phyloP scores from a whole-genome alignment of 345 rosid genomes.

The Pelargonium nanum region DNA sequence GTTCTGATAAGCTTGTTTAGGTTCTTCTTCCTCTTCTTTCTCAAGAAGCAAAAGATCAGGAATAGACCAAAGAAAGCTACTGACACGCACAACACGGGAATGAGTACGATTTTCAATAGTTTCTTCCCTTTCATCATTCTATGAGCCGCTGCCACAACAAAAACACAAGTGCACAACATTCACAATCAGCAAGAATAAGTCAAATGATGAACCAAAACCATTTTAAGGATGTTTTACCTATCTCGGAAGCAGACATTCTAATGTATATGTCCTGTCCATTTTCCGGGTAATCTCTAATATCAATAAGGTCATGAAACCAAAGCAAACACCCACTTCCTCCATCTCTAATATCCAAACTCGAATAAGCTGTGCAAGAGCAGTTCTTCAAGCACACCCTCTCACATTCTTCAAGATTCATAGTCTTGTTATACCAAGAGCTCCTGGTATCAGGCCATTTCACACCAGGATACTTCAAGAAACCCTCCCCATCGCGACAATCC shows the following conservation, averaged over 20 bases:
- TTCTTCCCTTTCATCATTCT: conserved; percentile 10
- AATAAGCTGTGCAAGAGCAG: conserved; percentile 46
- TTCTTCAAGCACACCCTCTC: conserved; percentile 22
- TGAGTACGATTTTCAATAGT: conserved; percentile 10
- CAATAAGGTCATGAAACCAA: conserved; percentile 37
- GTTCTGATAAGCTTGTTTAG: conserved; percentile 3
- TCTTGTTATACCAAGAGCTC: conserved; percentile 14
- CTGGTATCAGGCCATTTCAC: conserved; percentile 38
- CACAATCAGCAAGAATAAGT: background rate
- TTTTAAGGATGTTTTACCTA: conserved; percentile 9
- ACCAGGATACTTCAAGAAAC: conserved; percentile 20
- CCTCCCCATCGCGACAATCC: conserved; percentile 23
- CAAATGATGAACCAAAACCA: background rate
- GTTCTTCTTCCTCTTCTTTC: conserved; percentile 10
- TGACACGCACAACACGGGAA: conserved; percentile 8
- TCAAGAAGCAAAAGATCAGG: conserved; percentile 6
- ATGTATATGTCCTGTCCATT: conserved; percentile 29
- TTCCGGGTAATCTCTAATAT: conserved; percentile 19
- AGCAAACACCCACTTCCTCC: conserved; percentile 43
- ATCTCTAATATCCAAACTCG: conserved; percentile 22
- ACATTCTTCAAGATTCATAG: conserved; percentile 20
- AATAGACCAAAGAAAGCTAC: conserved; percentile 11
- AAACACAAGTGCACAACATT: background rate
- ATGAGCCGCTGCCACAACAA: conserved; percentile 6
- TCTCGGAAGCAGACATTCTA: conserved; percentile 30